A percentile compares a stretch with the other conserved stretches of the same genome.
Conservation (phyloP, 2,329 filamentous ascomycete genomes). For the Claviceps digitariae region DNA sequence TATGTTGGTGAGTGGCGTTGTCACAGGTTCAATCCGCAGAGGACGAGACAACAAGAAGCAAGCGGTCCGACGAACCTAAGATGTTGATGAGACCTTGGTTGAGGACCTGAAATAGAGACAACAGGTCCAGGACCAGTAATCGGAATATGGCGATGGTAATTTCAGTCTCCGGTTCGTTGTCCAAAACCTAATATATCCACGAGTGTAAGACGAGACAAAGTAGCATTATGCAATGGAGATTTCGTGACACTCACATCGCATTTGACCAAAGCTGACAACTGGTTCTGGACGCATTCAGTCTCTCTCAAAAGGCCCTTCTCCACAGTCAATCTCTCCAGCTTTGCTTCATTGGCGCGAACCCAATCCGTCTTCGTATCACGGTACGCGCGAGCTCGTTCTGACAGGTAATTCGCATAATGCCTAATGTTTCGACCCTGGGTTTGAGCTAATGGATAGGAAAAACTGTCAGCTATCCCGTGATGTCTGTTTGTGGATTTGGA, state of each 20-base stretch:
- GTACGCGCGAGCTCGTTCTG: slow-evolving; percentile 69
- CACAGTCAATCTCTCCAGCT: slow-evolving; percentile 72
- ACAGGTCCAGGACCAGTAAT: slow-evolving; percentile 74
- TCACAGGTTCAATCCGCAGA: slow-evolving; percentile 1
- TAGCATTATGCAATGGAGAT: no score
- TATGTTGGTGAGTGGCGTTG: slow-evolving; percentile 10
- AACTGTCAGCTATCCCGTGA: neutral
- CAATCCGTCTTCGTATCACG: slow-evolving; percentile 79
- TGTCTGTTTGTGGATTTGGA: neutral
- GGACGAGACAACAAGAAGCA: neutral
- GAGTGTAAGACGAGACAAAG: neutral
- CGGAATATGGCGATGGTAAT: slow-evolving; percentile 92
- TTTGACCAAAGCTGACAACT: slow-evolving; percentile 72
- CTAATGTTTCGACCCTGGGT: slow-evolving; percentile 91
- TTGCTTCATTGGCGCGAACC: slow-evolving; percentile 68
- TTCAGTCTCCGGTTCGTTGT: slow-evolving; percentile 85
- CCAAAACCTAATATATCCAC: slow-evolving; percentile 49
- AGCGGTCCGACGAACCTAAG: slow-evolving; percentile 46
- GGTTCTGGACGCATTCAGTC: slow-evolving; percentile 79
- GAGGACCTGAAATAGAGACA: slow-evolving; percentile 84
- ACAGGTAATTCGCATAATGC: slow-evolving; percentile 78
- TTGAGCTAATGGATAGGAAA: slow-evolving; percentile 47
- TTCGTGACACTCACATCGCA: slow-evolving; percentile 57
- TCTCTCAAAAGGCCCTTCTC: slow-evolving; percentile 88
- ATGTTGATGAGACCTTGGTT: slow-evolving; percentile 98